These are phyloP conservation scores for Fusarium compactum DNA, from an alignment of 2,329 filamentous ascomycete species.

Conservation along the genomic window DNA sequence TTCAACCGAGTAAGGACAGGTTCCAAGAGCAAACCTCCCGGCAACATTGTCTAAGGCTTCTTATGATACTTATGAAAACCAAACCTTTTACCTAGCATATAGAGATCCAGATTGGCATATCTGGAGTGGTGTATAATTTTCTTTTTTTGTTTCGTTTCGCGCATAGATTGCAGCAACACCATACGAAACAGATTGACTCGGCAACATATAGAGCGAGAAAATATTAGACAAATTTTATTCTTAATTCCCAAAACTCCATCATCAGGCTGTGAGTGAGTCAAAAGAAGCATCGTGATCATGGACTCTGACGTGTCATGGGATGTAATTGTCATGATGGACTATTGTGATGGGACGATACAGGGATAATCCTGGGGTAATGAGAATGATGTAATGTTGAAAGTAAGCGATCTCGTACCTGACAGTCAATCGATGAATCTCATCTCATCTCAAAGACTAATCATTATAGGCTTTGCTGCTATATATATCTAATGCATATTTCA, in stretches of 20 bases:
- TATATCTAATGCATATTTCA: not conserved
- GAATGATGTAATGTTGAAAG: slow-evolving; percentile 24
- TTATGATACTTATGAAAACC: slow-evolving; percentile 37
- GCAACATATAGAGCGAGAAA: not conserved
- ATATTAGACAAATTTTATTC: not conserved
- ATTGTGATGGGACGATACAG: slow-evolving; percentile 8
- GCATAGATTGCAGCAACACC: slow-evolving; percentile 10
- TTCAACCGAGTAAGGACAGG: slow-evolving; percentile 50
- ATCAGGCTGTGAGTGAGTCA: not conserved
- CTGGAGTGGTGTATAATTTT: slow-evolving; percentile 27
- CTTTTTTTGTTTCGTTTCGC: not conserved
- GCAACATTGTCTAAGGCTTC: slow-evolving; percentile 46
- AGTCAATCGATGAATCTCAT: not conserved
- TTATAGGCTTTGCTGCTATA: too few relatives aligned
- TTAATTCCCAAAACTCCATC: not conserved
- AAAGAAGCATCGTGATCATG: not conserved
- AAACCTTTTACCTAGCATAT: slow-evolving; percentile 12
- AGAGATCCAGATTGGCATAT: slow-evolving; percentile 29
- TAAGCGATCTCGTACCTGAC: not conserved
- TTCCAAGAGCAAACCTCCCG: slow-evolving; percentile 45
- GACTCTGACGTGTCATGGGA: not conserved
- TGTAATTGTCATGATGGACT: slow-evolving; percentile 19
- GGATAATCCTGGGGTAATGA: slow-evolving; percentile 21
- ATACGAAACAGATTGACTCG: not conserved
- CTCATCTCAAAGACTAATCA: not conserved